Base-by-base conservation (phyloP, 2,329 filamentous ascomycete genomes). In the Pseudocercospora cruenta region DNA sequence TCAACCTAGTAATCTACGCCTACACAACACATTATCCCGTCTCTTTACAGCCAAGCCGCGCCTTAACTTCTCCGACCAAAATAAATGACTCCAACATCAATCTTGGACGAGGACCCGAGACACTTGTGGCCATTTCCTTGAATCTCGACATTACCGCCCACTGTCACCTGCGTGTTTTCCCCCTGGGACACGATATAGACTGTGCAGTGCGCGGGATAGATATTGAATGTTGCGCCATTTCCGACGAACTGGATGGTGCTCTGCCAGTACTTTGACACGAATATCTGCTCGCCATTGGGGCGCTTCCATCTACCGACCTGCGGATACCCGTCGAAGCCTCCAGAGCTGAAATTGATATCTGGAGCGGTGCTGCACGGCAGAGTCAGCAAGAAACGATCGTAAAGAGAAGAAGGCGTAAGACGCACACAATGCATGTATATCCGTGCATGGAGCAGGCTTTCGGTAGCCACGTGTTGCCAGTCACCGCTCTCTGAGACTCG, bases 141-240 rank as follows among this genome's bases (percentile, higher is more conserved):
- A 24, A 14, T 7, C 31, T 33, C 21, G 6, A 22, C 7, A 33
- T n/a, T 21, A 14, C 53, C 53, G 21, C 16, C 16, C 2, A 36
- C 28, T 51, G 7, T 9, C 12, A 62, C 60, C 51, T 39, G 22
- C 49, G 49, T 24, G 16, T 26, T 28, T 16, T n/a, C 16, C 7
- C 60, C 60, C n/a, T 62, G 45, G 7, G 51, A 21, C 16, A 24
- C 21, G n/a, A 57, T 57, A 22, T 54, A 62, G 22, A 62, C 49
- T 21, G 60, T 62, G 24, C 60, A 62, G 39, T 62, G 60, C 28
- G 60, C 60, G 14, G 60, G 60, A 57, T 62, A 62, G n/a, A 54
- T 55, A 21, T 62, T 62, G 28, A 62, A 51, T 21, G 60, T 55
- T 4, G 14, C 19, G 8, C 19, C 60, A 5, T 19, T 21, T 5